Evolutionary conservation across 225 moss, liverwort and hornwort genomes (phyloP).

Genomic region (Polytrichum commune): DNA sequence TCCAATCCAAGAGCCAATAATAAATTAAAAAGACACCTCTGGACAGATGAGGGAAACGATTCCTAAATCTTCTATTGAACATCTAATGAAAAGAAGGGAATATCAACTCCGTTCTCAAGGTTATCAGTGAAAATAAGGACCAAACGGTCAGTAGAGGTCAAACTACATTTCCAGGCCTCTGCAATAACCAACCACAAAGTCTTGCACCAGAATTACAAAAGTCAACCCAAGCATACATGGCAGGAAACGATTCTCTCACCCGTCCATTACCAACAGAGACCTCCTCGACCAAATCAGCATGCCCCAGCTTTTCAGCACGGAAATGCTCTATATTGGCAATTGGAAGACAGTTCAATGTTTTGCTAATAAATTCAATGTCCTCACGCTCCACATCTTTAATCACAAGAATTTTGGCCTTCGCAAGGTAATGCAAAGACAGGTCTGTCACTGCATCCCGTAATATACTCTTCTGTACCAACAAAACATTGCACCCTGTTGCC

Average conservation of each 20-base stretch:
- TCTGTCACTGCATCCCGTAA: slow-evolving; percentile 97
- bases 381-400: slow-evolving; percentile 95
- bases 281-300: slow-evolving; percentile 92
- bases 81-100: too few species aligned
- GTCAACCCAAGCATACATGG: slow-evolving; percentile 1
- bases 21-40: neutral
- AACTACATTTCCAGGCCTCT: too few species aligned
- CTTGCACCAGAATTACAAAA: neutral
- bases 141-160: too few species aligned
- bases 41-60: too few species aligned
- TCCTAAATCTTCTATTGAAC: too few species aligned
- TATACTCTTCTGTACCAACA: slow-evolving; percentile 92
- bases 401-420: slow-evolving; percentile 95
- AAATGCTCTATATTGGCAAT: slow-evolving; percentile 97
- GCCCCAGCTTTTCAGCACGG: slow-evolving; percentile 84
- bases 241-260: slow-evolving; percentile 24
- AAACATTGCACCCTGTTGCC: slow-evolving; percentile 87
- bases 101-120: too few species aligned
- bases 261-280: slow-evolving; percentile 78
- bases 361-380: slow-evolving; percentile 96
- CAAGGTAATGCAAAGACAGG: slow-evolving; percentile 89
- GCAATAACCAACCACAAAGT: too few species aligned
- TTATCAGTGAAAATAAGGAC: too few species aligned
- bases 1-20: neutral
- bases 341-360: slow-evolving; percentile 86